Evolutionary conservation across 306 rosid genomes (phyloP).

Genomic region (Cicer bijugum): DNA sequence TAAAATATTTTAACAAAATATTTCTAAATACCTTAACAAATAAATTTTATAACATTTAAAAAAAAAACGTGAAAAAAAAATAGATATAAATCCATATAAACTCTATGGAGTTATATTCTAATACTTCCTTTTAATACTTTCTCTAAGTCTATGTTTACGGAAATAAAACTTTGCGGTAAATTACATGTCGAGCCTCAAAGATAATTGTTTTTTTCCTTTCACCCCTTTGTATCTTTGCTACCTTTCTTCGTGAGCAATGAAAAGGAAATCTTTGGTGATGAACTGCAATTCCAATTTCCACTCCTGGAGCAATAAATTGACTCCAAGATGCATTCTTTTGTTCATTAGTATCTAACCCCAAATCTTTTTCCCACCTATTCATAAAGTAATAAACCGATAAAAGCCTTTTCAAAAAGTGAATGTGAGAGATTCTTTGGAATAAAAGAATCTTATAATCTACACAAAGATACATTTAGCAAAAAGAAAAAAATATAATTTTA

Average conservation of each 20-base stretch:
- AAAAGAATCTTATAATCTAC: conserved; percentile 62
- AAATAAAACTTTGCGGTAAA: conserved; percentile 8
- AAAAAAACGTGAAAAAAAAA: too few relatives aligned
- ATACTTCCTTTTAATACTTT: too few relatives aligned
- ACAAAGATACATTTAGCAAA: conserved; percentile 11
- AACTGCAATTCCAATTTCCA: conserved; percentile 4
- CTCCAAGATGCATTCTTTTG: conserved; percentile 44
- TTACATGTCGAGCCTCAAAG: conserved; percentile 29
- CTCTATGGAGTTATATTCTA: too few relatives aligned
- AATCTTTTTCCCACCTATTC: conserved; percentile 41
- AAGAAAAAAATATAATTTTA: conserved; percentile 36
- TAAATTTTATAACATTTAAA: too few relatives aligned
- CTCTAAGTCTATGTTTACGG: conserved; percentile 15
- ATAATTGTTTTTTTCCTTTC: not conserved
- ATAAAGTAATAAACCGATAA: conserved; percentile 41
- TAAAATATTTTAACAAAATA: too few relatives aligned
- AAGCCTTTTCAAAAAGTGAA: conserved; percentile 13
- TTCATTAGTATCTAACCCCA: conserved; percentile 33
- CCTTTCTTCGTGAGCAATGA: conserved; percentile 44
- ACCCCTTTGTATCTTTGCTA: not conserved
- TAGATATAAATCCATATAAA: too few relatives aligned
- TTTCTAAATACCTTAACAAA: too few relatives aligned
- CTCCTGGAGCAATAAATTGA: conserved; percentile 34
- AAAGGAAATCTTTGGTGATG: conserved; percentile 28
- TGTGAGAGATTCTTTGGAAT: conserved; percentile 42